Base-by-base conservation (phyloP, 345 rosid genomes). In the Syzygium jambos region DNA sequence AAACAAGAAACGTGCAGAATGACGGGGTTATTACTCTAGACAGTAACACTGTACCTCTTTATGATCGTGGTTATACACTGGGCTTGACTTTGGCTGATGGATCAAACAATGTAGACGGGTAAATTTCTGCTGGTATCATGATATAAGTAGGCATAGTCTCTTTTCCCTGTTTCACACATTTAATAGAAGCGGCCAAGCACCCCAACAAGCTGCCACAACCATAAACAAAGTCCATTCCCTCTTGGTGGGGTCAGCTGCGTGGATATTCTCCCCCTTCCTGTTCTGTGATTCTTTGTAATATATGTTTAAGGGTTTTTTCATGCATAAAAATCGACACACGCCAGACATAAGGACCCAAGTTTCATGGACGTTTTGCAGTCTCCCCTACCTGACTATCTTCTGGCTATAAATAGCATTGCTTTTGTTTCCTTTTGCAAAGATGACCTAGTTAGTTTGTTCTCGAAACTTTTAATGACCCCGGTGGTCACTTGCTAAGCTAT, bases 21-120 rank as follows among this genome's bases (percentile, higher is more conserved):
- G 88, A 88, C 85, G 93, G 80, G 34, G 87, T 90, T n/a, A 86
- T 90, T 90, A 90, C 94, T 13, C 89, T 91, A 51, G 95, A 95
- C 86, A 85, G 93, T 88, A 91, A 90, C 89, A 86, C 78, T 22
- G 94, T 94, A 83, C 99, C 99, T 56, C 95, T 94, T 86, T 98
- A 98, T 94, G 96, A 98, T 87, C 99, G 99, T 90, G 96, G 95
- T 89, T 96, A 90, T 90, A 87, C 95, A 38, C 85, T 94, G 87
- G 98, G 99, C 87, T 94, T 98, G 95, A 94, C 95, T 87, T 92
- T 94, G 87, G 90, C 91, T n/a, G 92, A 88, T 93, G 95, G 93
- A 85, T 90, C 93, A 78, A 92, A 86, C 90, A 96, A 94, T 92
- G 78, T 88, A 65, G 98, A 94, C 88, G 94, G 97, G 99, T 96